Conservation (phyloP, 1,139 yeast genomes). For the Taphrina pruni region DNA sequence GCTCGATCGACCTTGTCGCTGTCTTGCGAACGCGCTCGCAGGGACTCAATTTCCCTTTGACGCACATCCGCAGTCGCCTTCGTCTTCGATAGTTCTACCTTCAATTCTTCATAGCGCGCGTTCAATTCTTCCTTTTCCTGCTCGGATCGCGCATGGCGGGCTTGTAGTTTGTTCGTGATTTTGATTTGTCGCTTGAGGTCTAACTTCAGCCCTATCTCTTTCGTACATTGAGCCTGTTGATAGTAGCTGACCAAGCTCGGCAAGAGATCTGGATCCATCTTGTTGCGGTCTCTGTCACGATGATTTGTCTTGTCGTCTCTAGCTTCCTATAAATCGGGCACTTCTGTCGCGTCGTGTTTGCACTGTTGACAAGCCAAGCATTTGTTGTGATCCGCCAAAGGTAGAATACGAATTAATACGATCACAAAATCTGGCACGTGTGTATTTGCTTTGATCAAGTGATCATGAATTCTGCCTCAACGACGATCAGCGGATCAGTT, state of each 20-base stretch:
- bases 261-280: constrained; percentile 20
- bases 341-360: constrained; percentile 5
- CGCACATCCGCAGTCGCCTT: constrained; percentile 21
- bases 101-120: constrained; percentile 4
- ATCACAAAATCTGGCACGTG: background rate
- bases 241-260: constrained; percentile 20
- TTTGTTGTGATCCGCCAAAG: background rate
- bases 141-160: background rate
- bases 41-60: constrained; percentile 19
- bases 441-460: background rate
- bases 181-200: background rate
- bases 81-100: background rate
- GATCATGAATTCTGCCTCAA: background rate
- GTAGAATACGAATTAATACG: background rate
- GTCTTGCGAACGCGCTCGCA: constrained; percentile 19
- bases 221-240: constrained; percentile 24
- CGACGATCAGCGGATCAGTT: background rate
- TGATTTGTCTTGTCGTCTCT: too few species aligned
- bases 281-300: too few species aligned
- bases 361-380: constrained; percentile 3
- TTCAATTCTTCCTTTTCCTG: background rate
- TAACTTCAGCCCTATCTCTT: constrained; percentile 35
- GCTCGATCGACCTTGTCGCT: constrained; percentile 21
- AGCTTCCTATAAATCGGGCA: background rate
- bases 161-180: constrained; percentile 2